Percentiles rank a stretch among this genome's conserved stretches.
Conservation (phyloP, 139 green algal genomes). For the Zygnema cylindricum region DNA sequence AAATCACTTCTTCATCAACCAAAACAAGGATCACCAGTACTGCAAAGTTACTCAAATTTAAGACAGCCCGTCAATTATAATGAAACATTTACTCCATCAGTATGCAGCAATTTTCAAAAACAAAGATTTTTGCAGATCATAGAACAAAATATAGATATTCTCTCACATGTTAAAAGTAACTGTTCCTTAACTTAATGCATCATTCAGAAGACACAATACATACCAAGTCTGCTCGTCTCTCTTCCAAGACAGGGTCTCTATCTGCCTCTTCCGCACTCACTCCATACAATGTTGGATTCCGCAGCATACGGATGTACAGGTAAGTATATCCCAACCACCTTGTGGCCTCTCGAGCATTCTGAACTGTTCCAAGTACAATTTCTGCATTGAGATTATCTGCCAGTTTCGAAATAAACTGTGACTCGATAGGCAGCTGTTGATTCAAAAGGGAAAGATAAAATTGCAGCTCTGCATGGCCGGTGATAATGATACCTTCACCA, state of each 20-base stretch:
- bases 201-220: too few relatives aligned
- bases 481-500: constrained; percentile 98
- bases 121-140: too few relatives aligned
- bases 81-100: too few relatives aligned
- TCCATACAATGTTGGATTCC: constrained; percentile 89
- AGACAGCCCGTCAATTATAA: too few relatives aligned
- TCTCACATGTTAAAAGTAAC: too few relatives aligned
- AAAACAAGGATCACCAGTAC: too few relatives aligned
- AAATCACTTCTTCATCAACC: too few relatives aligned
- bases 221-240: constrained; percentile 86
- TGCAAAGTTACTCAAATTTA: too few relatives aligned
- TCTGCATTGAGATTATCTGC: constrained; percentile 96
- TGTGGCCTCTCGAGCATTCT: constrained; percentile 51
- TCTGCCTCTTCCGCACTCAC: constrained; percentile 81
- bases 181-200: too few relatives aligned
- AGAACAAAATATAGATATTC: too few relatives aligned
- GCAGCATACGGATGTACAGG: constrained; percentile 96
- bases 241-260: constrained; percentile 81
- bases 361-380: constrained; percentile 86
- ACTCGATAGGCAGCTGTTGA: constrained; percentile 97
- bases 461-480: constrained; percentile 88
- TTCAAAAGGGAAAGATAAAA: constrained; percentile 99
- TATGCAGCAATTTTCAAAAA: too few relatives aligned
- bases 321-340: constrained; percentile 78
- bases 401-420: constrained; percentile 86